Evolutionary conservation across 2,329 filamentous ascomycete genomes (phyloP).

Genomic region (Curvularia spicifera): DNA sequence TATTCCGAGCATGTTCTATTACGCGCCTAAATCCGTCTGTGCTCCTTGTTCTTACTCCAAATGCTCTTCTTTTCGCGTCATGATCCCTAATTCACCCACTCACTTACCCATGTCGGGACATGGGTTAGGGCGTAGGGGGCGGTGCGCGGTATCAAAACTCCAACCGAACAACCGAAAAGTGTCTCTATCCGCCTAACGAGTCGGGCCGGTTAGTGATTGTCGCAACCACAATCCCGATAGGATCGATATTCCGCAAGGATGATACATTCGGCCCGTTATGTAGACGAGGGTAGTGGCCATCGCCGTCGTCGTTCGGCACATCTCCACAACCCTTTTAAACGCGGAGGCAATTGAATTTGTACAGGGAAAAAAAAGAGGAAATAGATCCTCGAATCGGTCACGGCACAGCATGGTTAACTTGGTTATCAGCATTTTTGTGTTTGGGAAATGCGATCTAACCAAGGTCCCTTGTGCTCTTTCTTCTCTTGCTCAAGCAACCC

Average conservation of each 20-base stretch:
- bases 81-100: slow-evolving; percentile 1
- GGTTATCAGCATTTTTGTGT: too few species aligned
- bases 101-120: background rate
- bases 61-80: slow-evolving; percentile 6
- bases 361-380: background rate
- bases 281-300: background rate
- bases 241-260: slow-evolving; percentile 6
- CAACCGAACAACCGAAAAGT: background rate
- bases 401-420: background rate
- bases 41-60: background rate
- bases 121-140: background rate
- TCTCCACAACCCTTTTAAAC: background rate
- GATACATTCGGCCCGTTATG: slow-evolving; percentile 11
- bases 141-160: background rate
- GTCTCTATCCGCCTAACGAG: slow-evolving; percentile 4
- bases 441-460: too few species aligned
- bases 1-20: slow-evolving; percentile 7
- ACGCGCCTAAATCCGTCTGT: slow-evolving; percentile 1
- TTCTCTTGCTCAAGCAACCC: too few species aligned
- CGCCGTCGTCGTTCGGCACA: background rate
- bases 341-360: too few species aligned
- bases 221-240: slow-evolving; percentile 2
- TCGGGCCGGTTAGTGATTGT: slow-evolving; percentile 2
- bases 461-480: too few species aligned
- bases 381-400: background rate